Conservation (phyloP, 139 green algal genomes). For the Chlorella vulgaris region DNA sequence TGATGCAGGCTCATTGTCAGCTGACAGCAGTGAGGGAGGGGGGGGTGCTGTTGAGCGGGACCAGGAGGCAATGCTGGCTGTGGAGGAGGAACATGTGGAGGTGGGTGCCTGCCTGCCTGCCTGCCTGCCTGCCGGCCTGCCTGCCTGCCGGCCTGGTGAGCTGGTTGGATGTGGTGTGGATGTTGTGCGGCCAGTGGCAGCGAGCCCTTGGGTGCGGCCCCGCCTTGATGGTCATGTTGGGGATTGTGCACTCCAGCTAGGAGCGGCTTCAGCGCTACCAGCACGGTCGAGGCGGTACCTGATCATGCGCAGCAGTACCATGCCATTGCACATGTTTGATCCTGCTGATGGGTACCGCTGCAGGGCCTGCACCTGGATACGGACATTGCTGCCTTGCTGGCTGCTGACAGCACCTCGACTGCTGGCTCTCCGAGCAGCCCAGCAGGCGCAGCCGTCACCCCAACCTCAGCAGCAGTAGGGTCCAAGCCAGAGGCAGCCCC, state of each 20-base stretch:
- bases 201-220: slow-evolving; percentile 27
- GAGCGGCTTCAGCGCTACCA: too few relatives aligned
- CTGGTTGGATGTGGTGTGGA: slow-evolving; percentile 8
- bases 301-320: neutral
- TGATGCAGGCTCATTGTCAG: too few relatives aligned
- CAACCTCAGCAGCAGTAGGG: neutral
- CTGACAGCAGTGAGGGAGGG: neutral
- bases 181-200: slow-evolving; percentile 5
- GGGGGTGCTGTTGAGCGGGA: neutral
- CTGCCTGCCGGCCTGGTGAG: neutral
- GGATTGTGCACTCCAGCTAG: slow-evolving; percentile 17
- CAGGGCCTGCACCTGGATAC: slow-evolving; percentile 12
- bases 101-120: neutral
- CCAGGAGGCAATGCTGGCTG: too few relatives aligned
- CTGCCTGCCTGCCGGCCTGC: neutral
- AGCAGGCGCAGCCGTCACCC: neutral
- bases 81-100: neutral
- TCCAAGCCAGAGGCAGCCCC: neutral
- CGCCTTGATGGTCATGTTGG: slow-evolving; percentile 27
- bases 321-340: neutral
- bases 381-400: neutral
- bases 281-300: too few relatives aligned
- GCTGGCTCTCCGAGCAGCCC: neutral
- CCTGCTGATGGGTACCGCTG: neutral
- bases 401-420: neutral